Evolutionary conservation across 1,284 basidiomycete species (phyloP).

Genomic region (Erythrobasidium hasegawianum): DNA sequence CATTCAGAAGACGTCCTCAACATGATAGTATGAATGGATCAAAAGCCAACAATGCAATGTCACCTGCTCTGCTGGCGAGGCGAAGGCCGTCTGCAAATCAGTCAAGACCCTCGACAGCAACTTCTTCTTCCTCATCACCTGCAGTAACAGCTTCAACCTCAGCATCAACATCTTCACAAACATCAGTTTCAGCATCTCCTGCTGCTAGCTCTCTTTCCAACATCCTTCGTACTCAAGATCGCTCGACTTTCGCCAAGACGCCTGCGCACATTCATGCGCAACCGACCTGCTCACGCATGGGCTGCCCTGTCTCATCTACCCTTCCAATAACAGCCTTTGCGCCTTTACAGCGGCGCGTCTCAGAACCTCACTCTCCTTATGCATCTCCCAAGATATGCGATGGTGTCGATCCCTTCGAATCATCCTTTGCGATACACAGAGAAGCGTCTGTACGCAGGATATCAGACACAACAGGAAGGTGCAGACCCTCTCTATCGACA

Average conservation of each 20-base stretch:
- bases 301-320: slow-evolving; percentile 16
- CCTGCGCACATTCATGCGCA: neutral
- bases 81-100: slow-evolving; percentile 2
- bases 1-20: slow-evolving; percentile 18
- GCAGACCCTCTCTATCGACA: slow-evolving; percentile 21
- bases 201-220: neutral
- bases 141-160: slow-evolving; percentile 14
- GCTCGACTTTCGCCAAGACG: neutral
- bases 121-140: slow-evolving; percentile 9
- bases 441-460: slow-evolving; percentile 2
- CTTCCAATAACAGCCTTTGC: slow-evolving; percentile 1
- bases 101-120: neutral
- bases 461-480: neutral
- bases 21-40: slow-evolving; percentile 9
- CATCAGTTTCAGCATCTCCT: neutral
- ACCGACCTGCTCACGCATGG: slow-evolving; percentile 9
- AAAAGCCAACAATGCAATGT: neutral
- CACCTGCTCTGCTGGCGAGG: neutral
- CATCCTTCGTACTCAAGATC: slow-evolving; percentile 1
- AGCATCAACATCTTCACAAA: neutral
- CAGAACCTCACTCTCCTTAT: slow-evolving; percentile 25
- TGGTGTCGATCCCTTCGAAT: slow-evolving; percentile 12
- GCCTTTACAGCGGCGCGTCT: slow-evolving; percentile 3
- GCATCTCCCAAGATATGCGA: slow-evolving; percentile 22
- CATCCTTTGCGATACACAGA: slow-evolving; percentile 12